Base-by-base conservation (phyloP, 768 basidiomycete species). In the Mrakia gelida region DNA sequence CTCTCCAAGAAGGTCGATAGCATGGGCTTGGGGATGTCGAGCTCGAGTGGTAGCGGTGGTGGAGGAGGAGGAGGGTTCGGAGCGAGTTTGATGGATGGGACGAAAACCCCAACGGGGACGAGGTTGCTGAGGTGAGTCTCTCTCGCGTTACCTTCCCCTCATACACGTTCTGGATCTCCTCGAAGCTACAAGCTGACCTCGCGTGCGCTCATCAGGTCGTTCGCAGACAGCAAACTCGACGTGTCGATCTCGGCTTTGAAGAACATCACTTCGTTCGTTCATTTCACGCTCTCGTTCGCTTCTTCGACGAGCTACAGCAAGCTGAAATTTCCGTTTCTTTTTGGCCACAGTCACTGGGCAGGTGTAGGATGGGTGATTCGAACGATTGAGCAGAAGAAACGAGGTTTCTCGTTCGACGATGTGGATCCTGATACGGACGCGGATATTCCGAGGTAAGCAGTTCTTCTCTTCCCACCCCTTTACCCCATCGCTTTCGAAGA, bases 381-480 rank as follows among this genome's bases (percentile, higher is more conserved):
- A 8, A 79, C 78, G 61, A 79, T 79, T 62, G 75, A 79, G 16
- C 78, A 79, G 75, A 79, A 79, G 71, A 67, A 75, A 52, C 73
- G 78, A 23, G 78, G 78, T 7, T 70, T 63, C 26, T 62, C 67
- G 18, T 41, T 63, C 43, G 74, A 75, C 10, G 78, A 79, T 28
- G 71, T 79, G 16, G 78, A 79, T 68, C 78, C 78, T 15, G 78
- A 79, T 54, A 21, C 32, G 16, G 75, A 71, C 3, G 63, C 56
- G 1, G 70, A 71, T 30, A 43, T 43, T 10, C 76, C 76, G 41
- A 61, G 13, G n/a, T 43, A 21, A 3, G 56, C 38, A 3, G 4
- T 38, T 3, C 38, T 59, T 11, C 23, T 41, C n/a, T 15, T 54
- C 23, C 23, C 71, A 8, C 3, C n/a, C 59, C 28, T 8, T 9